Conservation (phyloP, 805 yeast genomes). For the Hanseniaspora clermontiae region DNA sequence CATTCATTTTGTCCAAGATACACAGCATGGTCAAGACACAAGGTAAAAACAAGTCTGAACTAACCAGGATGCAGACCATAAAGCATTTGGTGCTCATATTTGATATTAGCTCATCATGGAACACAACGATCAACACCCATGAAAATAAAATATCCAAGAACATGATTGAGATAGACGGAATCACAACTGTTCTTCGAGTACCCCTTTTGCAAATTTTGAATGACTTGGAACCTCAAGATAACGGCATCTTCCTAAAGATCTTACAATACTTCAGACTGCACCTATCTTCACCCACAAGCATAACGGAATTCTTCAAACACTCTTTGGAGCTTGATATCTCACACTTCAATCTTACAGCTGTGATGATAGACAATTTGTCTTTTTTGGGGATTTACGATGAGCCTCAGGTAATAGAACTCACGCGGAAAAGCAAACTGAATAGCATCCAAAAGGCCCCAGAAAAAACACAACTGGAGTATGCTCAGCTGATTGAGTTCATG, state of each 20-base stretch:
- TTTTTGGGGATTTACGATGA: background rate
- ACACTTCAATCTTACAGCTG: background rate
- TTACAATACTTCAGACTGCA: background rate
- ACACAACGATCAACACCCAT: background rate
- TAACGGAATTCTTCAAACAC: background rate
- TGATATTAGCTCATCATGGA: constrained; percentile 3
- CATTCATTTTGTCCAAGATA: background rate
- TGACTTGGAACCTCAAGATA: background rate
- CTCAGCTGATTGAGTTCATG: background rate
- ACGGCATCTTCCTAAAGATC: no score
- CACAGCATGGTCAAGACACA: background rate
- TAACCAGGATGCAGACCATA: background rate
- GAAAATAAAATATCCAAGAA: background rate
- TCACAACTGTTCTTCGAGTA: background rate
- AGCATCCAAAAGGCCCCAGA: background rate
- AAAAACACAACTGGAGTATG: background rate
- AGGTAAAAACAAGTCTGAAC: background rate
- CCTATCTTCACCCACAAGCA: background rate
- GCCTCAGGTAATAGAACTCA: background rate
- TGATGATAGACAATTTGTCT: constrained; percentile 1
- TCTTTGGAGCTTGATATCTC: background rate
- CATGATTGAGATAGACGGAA: background rate
- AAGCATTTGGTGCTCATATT: background rate
- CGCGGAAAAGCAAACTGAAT: background rate
- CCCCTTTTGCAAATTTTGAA: background rate